Evolutionary conservation across 176 grass and related monocot genomes (phyloP), one percentile per base, ranked within the genome.

Genomic region (Calamus simplicifolius): DNA sequence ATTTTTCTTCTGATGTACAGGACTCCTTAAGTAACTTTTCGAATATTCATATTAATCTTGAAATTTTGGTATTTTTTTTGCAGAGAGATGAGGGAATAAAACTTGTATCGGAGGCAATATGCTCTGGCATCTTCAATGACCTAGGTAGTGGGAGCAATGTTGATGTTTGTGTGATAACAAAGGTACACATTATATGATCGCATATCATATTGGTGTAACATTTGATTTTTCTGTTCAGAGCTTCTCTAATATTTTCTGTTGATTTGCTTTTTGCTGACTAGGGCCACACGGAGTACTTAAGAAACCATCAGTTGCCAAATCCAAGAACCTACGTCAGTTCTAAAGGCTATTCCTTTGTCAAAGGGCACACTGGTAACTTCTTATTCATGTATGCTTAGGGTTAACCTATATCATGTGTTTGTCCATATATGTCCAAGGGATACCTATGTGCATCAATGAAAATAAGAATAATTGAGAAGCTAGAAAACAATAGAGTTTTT

Each of bases 101-200:
- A 53, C 57, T 96, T 59, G 91, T 96, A 21, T 30, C 59, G 0
- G 80, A 90, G 14, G 91, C 91, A 62, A 90, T 96, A 51, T 71
- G 75, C 31, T 80, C 77, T 56, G 91, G 91, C 61, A 96, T 96
- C 66, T 96, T 96, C 72, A 90, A 96, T 77, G 91, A 96, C 69
- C 64, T 90, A 64, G 91, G 91, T 28, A 96, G 91, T 82, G 91
- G 91, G 16, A 90, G 91, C 80, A 96, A 96, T 4, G 86, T 96
- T 13, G 91, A 96, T 58, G 77, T 96, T 58, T 96, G 86, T 48
- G 86, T 96, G 53, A 96, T 98, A 72, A 98, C 94, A n/a, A 93
- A 98, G 82, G 87, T 98, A 78, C 54, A 66, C 16, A 71, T 68
- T 43, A 55, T 21, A 57, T 23, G 29, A 25, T 62, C 27, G 6